These are phyloP conservation scores for Clarireedia monteithiana DNA, from an alignment of 2,329 filamentous ascomycete genomes.

Conservation along the genomic window DNA sequence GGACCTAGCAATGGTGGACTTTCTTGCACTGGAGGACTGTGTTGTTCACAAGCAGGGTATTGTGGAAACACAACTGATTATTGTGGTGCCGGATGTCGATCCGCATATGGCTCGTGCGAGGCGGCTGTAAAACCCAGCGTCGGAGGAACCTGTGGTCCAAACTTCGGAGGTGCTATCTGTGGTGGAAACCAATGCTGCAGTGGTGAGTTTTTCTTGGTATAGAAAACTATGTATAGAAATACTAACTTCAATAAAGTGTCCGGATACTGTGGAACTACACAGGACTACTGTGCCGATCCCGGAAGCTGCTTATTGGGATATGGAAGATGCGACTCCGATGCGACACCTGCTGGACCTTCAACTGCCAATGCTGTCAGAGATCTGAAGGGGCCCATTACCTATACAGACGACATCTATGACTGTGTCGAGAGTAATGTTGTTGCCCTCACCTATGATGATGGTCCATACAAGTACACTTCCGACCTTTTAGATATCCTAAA, in stretches of 20 bases:
- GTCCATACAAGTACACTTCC: conserved; percentile 56
- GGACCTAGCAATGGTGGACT: conserved; percentile 2
- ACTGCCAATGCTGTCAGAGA: conserved; percentile 42
- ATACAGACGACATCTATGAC: conserved; percentile 49
- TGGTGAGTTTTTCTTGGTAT: neutral
- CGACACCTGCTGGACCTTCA: conserved; percentile 43
- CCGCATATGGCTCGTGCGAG: conserved; percentile 9
- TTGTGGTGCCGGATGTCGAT: conserved; percentile 16
- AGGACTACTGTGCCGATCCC: conserved; percentile 18
- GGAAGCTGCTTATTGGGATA: conserved; percentile 14
- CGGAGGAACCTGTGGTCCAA: conserved; percentile 10
- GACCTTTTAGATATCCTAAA: conserved; percentile 54
- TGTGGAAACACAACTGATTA: conserved; percentile 9
- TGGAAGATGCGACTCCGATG: conserved; percentile 47
- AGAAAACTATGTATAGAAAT: neutral
- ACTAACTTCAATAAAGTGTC: neutral
- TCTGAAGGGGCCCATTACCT: conserved; percentile 44
- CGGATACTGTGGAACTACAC: conserved; percentile 11
- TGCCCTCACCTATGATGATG: conserved; percentile 61
- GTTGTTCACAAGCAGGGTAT: conserved; percentile 6
- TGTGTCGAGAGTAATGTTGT: conserved; percentile 48
- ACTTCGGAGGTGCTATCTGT: conserved; percentile 10
- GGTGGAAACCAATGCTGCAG: conserved; percentile 13
- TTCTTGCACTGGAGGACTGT: conserved; percentile 2
- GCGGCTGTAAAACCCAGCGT: neutral